Evolutionary conservation across 768 basidiomycete genomes (phyloP), one percentile per base, ranked within the genome.

Genomic region (Basidioascus undulatus): DNA sequence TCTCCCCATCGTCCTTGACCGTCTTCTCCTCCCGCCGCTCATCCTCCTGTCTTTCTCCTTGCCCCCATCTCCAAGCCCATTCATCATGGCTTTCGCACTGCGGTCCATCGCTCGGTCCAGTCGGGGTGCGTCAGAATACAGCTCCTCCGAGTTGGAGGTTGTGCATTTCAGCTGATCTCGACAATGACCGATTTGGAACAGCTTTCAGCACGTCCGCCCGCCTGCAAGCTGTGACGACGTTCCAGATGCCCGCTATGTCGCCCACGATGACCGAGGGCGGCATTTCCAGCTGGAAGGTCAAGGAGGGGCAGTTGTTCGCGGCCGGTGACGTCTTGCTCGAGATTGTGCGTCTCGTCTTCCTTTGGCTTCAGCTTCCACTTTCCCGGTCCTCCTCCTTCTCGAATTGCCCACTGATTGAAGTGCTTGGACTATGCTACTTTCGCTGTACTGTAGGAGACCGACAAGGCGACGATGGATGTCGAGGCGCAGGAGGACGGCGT

Each of bases 201-300:
- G 87, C 72, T 53, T 64, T 94, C 40, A 81, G 86, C 65, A 68
- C 69, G 53, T 86, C 87, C 24, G 68, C 75, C 41, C 70, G 72
- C 46, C 64, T 77, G 51, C 62, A 67, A 62, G 86, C 76, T 30
- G 68, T 96, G 50, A n/a, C 78, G 45, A 81, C 74, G 57, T 87
- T 94, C 63, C 65, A 74, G 47, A 87, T 92, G 83, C 87, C 86
- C 43, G 86, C 92, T 51, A 98, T 96, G 89, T 89, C 83, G 47
- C 92, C 92, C 25, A 98, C 92, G 43, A 98, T 98, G 92, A 86
- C 86, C 3, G 92, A 96, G 65, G 92, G 92, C 47, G 92, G 89
- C 47, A 92, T 98, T 57, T 13, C 13, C 27, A 35, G 69, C 25
- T 98, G 92, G 87, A 96, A 96, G 69, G 78, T 80, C 64, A 76